Evolutionary conservation across 23 red algal species (phyloP).

Genomic region (Gracilaria gracilis): DNA sequence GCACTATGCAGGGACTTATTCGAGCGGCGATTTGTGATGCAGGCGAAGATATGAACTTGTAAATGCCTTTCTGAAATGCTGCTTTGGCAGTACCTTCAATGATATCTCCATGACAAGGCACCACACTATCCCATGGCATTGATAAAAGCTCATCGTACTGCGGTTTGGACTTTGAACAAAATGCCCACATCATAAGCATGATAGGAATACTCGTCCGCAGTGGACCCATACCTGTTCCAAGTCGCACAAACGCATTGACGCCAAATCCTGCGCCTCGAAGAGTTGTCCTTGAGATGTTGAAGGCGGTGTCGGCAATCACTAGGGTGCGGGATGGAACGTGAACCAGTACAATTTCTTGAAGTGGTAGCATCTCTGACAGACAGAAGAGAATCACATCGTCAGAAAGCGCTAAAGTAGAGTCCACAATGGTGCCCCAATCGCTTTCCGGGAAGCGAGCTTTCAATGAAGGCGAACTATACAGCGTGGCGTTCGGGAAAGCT

Average conservation of each 20-base stretch:
- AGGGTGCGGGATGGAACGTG: constrained; percentile 28
- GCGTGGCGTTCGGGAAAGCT: constrained; percentile 27
- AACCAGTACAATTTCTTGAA: constrained; percentile 38
- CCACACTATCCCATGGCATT: constrained; percentile 30
- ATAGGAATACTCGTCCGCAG: constrained; percentile 22
- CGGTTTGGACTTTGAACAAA: constrained; percentile 22
- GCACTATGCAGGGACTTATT: neutral
- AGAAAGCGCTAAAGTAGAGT: neutral
- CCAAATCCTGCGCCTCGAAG: neutral
- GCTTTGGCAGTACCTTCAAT: constrained; percentile 31
- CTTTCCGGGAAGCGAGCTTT: constrained; percentile 15
- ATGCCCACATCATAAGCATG: constrained; percentile 26
- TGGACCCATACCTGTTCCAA: constrained; percentile 24
- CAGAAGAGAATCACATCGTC: constrained; percentile 21
- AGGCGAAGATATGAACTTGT: constrained; percentile 23
- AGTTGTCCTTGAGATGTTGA: constrained; percentile 31
- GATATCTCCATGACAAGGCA: constrained; percentile 39
- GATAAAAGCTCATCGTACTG: constrained; percentile 37
- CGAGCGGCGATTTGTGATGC: constrained; percentile 13
- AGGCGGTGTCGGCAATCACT: constrained; percentile 28
- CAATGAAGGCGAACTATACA: constrained; percentile 52
- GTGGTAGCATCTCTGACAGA: constrained; percentile 5
- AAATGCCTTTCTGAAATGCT: constrained; percentile 28
- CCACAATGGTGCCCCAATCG: constrained; percentile 43
- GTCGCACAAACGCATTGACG: constrained; percentile 9